These are phyloP conservation scores for Cercospora brassicicola DNA, from an alignment of 2,329 filamentous ascomycete genomes.

Conservation along the genomic window DNA sequence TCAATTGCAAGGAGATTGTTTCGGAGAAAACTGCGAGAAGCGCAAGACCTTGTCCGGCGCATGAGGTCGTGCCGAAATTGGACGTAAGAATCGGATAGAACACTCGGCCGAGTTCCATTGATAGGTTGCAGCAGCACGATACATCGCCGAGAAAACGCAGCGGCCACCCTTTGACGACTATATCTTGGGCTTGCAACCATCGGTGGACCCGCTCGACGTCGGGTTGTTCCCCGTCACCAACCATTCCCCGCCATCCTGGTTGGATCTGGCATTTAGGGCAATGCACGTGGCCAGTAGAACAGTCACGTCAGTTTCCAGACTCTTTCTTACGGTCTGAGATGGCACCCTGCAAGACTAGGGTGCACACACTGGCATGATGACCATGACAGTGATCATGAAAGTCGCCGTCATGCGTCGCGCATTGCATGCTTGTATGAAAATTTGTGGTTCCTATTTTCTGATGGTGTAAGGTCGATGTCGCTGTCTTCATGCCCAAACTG, in stretches of 20 bases:
- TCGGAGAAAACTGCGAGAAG: constrained; percentile 3
- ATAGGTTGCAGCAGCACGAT: not conserved
- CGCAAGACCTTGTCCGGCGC: not conserved
- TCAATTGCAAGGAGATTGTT: not conserved
- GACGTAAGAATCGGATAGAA: not conserved
- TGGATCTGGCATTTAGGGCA: not conserved
- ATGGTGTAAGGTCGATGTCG: not conserved
- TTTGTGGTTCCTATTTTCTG: not conserved
- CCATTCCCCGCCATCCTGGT: not conserved
- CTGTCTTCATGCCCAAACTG: not conserved
- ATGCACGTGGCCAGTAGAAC: not conserved
- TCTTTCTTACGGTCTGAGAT: not conserved
- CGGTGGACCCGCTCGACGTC: not conserved
- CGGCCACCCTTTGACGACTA: not conserved
- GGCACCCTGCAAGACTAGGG: not conserved
- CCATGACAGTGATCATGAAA: constrained; percentile 1
- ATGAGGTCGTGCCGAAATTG: not conserved
- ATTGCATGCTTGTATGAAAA: not conserved
- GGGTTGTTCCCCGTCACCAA: not conserved
- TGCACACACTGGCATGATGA: not conserved
- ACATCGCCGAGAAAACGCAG: not conserved
- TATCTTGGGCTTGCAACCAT: not conserved
- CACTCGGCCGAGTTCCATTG: not conserved
- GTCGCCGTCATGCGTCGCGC: not conserved
- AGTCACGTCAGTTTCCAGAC: not conserved